A percentile compares a stretch with the other conserved stretches of the same genome.
Evolutionary conservation across 176 grass and related monocot species (phyloP).

Genomic region (Triticum turgidum): DNA sequence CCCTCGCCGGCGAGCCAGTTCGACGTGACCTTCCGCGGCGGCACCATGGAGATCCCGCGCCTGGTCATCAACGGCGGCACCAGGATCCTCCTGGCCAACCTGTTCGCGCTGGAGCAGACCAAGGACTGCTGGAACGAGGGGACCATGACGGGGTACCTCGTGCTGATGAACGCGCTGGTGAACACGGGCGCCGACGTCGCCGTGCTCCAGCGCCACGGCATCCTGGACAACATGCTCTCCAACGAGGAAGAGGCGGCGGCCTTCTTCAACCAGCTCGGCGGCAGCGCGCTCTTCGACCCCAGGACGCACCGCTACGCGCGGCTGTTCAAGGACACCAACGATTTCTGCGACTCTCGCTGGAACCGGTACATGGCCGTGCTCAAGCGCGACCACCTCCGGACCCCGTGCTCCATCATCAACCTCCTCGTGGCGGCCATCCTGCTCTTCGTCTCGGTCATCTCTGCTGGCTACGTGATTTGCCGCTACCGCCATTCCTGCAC

Average conservation of each 20-base stretch:
- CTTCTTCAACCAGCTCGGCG: conserved; percentile 1
- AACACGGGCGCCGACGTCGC: background rate
- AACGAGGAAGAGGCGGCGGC: background rate
- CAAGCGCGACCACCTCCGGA: background rate
- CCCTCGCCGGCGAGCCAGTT: background rate
- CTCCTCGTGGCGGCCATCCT: background rate
- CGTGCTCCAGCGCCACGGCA: background rate
- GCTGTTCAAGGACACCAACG: conserved; percentile 4
- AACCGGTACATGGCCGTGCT: conserved; percentile 9
- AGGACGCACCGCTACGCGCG: background rate
- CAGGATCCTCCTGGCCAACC: background rate
- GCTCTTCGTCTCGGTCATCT: background rate
- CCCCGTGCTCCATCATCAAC: background rate
- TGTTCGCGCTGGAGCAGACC: conserved; percentile 3
- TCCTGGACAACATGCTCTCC: conserved; percentile 1
- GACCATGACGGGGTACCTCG: background rate
- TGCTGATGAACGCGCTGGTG: conserved; percentile 8
- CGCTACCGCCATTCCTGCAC: background rate
- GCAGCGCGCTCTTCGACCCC: background rate
- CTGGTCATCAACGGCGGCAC: background rate
- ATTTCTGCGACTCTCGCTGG: background rate
- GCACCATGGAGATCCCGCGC: background rate
- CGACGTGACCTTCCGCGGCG: conserved; percentile 4
- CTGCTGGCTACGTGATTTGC: background rate
- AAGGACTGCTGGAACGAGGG: conserved; percentile 4